These are phyloP conservation scores for Rhizophagus clarus DNA, from an alignment of 192 early-diverging fungal genomes.

Conservation along the genomic window DNA sequence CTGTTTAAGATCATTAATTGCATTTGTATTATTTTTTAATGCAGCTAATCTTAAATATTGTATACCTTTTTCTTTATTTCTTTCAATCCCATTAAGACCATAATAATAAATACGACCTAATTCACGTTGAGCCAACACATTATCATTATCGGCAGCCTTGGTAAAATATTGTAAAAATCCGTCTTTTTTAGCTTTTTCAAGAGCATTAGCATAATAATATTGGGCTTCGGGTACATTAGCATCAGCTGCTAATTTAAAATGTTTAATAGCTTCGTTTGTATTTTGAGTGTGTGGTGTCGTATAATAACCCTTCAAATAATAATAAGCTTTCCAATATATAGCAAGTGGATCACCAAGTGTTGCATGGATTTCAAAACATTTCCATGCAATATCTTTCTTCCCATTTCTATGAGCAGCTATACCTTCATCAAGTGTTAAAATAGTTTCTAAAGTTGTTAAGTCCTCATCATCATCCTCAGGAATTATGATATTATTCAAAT, in stretches of 20 bases:
- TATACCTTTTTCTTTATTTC: neutral
- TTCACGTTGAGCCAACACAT: neutral
- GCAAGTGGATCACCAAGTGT: neutral
- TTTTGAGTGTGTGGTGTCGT: neutral
- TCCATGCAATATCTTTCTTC: constrained; percentile 1
- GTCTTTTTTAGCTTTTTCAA: neutral
- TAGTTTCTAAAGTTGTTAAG: neutral
- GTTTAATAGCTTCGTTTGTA: neutral
- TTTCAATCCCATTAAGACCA: neutral
- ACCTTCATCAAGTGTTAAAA: constrained; percentile 9
- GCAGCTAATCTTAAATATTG: neutral
- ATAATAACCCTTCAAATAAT: constrained; percentile 11
- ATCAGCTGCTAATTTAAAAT: constrained; percentile 14
- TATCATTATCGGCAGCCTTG: neutral
- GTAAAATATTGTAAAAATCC: neutral
- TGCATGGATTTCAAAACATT: constrained; percentile 22
- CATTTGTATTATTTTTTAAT: neutral
- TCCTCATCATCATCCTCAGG: too few relatives aligned
- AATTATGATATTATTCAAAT: neutral
- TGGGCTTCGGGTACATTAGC: constrained; percentile 11
- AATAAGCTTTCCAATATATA: constrained; percentile 26
- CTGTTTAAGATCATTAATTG: constrained; percentile 40
- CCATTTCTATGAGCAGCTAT: neutral
- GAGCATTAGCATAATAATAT: constrained; percentile 1
- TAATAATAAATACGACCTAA: neutral